Conservation (phyloP, 2,329 filamentous ascomycete genomes). For the Sphaerulina vaccinii region DNA sequence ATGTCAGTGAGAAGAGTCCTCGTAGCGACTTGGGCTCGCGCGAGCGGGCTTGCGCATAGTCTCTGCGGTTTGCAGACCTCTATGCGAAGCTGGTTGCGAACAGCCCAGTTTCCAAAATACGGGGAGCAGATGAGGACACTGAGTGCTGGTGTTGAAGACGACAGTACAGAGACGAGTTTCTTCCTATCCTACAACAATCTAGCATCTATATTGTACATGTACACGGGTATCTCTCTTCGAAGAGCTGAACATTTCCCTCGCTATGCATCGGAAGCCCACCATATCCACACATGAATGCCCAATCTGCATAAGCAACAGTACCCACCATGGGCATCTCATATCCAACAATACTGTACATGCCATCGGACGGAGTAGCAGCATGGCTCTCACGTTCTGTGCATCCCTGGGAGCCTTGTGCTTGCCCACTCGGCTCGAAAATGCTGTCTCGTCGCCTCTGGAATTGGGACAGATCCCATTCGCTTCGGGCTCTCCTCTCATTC, state of each 20-base stretch:
- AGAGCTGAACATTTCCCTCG: neutral
- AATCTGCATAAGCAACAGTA: conserved; percentile 7
- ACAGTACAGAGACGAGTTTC: neutral
- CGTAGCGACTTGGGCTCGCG: too few species aligned
- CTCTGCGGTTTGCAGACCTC: too few species aligned
- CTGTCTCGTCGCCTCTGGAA: neutral
- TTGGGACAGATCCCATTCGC: neutral
- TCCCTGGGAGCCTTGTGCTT: neutral
- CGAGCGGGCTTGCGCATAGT: too few species aligned
- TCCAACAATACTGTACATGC: neutral
- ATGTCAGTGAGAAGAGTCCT: too few species aligned
- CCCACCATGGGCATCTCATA: neutral
- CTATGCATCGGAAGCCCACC: conserved; percentile 1
- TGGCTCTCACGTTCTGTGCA: neutral
- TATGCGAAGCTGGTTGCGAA: too few species aligned
- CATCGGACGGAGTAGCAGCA: neutral
- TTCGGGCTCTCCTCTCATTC: neutral
- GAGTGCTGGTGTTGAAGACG: neutral
- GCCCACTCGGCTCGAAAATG: neutral
- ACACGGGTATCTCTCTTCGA: conserved; percentile 1
- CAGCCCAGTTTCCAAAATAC: too few species aligned
- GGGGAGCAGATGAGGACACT: too few species aligned
- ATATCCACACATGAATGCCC: conserved; percentile 6
- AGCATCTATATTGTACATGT: neutral
- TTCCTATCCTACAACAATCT: neutral